Base-by-base conservation (phyloP, 2,329 filamentous ascomycete species). In the Aureobasidium musti region DNA sequence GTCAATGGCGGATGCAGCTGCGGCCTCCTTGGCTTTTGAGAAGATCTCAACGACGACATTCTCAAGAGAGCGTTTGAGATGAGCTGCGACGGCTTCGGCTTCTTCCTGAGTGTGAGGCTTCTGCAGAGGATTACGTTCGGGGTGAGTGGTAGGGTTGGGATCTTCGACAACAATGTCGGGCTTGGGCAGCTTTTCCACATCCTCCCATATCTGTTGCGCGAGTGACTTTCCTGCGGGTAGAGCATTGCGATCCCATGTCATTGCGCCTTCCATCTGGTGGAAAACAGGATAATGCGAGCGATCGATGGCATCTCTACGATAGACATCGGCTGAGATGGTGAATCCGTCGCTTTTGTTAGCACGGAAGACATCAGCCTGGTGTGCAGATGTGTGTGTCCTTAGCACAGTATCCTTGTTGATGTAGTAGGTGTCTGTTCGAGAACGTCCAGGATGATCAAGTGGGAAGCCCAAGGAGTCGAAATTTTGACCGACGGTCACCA, bases 391-490 rank as follows among this genome's bases (percentile, higher is more conserved):
- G 77, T 99, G 95, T 0, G 95, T 99, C 66, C 95, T 86, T 49
- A 99, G 81, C 1, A 99, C 88, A 0, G 91, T 96, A 61, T 86
- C 80, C 71, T 88, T 82, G 79, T 97, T 97, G 74, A 99, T 80
- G 78, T 99, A 99, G 82, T 98, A 99, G 0, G 95, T 98, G 79
- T 99, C 95, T 17, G 91, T 94, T 71, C 87, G 87, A 70, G 87
- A 91, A 60, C 95, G 89, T 68, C 95, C 95, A 4, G 92, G 91
- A 73, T 99, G 95, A 76, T 97, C 90, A 7, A 83, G 74, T 0
- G 93, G 90, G 75, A 99, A 98, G 52, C 93, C 93, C 8, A 99
- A 82, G n/a, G 93, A 95, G 79, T 99, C 95, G 76, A 99, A 99
- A 77, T 99, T 99, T 75, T 97, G 90, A 13, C 83, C 79, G 2